These are phyloP conservation scores for Sarcodon sp. DNA, from an alignment of 768 basidiomycete genomes.

Conservation along the genomic window DNA sequence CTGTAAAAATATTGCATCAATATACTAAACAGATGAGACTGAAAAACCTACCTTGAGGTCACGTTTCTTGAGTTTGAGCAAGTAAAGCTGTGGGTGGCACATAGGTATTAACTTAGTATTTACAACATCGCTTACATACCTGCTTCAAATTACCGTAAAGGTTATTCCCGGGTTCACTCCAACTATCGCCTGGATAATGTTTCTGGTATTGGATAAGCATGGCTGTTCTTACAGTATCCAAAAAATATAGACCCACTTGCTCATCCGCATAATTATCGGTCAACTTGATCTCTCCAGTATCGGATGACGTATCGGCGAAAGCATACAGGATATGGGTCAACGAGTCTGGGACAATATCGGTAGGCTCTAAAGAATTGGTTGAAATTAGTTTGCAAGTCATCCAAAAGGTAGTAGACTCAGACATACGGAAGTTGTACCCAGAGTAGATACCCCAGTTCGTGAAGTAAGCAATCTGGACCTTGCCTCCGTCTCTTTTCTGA, in stretches of 20 bases:
- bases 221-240: constrained; percentile 1
- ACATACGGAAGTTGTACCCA: constrained; percentile 18
- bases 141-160: constrained; percentile 78
- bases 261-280: constrained; percentile 70
- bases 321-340: constrained; percentile 74
- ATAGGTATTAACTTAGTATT: neutral
- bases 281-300: constrained; percentile 47
- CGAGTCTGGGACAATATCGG: constrained; percentile 39
- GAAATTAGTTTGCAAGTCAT: neutral
- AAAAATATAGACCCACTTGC: constrained; percentile 25
- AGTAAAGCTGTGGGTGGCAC: constrained; percentile 19
- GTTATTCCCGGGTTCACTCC: constrained; percentile 66
- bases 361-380: constrained; percentile 35
- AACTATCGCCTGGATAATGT: constrained; percentile 60
- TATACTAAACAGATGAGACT: neutral
- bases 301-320: constrained; percentile 60
- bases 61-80: constrained; percentile 41
- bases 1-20: constrained; percentile 12
- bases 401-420: neutral
- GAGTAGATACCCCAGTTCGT: constrained; percentile 33
- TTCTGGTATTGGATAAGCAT: constrained; percentile 25
- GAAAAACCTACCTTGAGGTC: neutral
- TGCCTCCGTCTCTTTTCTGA: constrained; percentile 3
- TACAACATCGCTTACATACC: constrained; percentile 17
- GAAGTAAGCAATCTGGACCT: constrained; percentile 31